A percentile compares a stretch with the other conserved stretches of the same genome.
These are phyloP conservation scores for Pulveroboletus sp. DNA, from an alignment of 768 basidiomycete species.

Conservation along the genomic window DNA sequence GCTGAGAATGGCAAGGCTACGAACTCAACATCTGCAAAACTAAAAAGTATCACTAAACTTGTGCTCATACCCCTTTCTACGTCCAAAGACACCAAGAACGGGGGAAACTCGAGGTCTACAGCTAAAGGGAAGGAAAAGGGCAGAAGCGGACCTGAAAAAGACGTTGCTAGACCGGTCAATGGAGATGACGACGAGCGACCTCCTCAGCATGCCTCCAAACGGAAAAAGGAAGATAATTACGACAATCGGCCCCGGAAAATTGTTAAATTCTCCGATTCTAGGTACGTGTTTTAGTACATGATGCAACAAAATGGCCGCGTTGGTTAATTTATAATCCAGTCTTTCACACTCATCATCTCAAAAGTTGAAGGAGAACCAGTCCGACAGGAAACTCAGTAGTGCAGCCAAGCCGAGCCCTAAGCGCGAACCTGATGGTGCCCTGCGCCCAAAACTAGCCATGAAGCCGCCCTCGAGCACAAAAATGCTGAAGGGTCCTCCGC, in stretches of 20 bases:
- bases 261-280: constrained; percentile 11
- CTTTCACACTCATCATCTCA: constrained; percentile 18
- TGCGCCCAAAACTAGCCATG: not conserved
- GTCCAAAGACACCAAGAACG: not conserved
- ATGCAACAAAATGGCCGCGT: no score
- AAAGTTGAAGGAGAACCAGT: constrained; percentile 34
- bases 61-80: not conserved
- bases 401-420: not conserved
- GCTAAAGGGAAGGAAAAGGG: not conserved
- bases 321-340: constrained; percentile 1
- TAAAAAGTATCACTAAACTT: not conserved
- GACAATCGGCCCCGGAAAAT: constrained; percentile 23
- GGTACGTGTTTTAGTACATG: constrained; percentile 9
- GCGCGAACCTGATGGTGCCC: not conserved
- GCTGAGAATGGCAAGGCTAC: constrained; percentile 16
- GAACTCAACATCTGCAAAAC: not conserved
- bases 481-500: constrained; percentile 35
- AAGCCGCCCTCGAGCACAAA: constrained; percentile 9
- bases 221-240: constrained; percentile 18
- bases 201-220: constrained; percentile 3
- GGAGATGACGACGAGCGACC: constrained; percentile 1
- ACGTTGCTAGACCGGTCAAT: not conserved
- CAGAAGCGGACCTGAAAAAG: not conserved
- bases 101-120: not conserved
- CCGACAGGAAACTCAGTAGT: not conserved